phyloP scores from a whole-genome alignment of 306 rosid genomes.

The Quercus ilex region DNA sequence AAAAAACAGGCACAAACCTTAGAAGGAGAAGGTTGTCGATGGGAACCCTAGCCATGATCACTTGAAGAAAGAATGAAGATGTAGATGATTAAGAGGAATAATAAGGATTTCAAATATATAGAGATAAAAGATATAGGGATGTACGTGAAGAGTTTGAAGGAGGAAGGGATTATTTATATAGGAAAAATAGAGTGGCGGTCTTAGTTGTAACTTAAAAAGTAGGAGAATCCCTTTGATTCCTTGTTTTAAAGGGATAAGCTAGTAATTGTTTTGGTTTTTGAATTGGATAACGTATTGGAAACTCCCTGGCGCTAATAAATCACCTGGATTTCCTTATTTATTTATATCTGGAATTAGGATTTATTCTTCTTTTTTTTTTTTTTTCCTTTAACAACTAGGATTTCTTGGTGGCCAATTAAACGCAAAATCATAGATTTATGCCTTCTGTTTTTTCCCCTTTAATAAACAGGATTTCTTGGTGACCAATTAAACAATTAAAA shows the following conservation, averaged over 20 bases:
- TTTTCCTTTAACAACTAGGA: background rate
- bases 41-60: constrained; percentile 30
- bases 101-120: background rate
- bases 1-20: constrained; percentile 15
- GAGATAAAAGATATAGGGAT: too few relatives aligned
- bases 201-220: background rate
- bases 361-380: background rate
- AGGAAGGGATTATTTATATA: constrained; percentile 12
- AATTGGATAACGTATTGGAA: background rate
- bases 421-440: too few relatives aligned
- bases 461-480: too few relatives aligned
- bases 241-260: background rate
- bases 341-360: background rate
- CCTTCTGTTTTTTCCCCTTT: too few relatives aligned
- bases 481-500: background rate
- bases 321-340: background rate
- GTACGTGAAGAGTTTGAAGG: constrained; percentile 2
- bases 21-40: constrained; percentile 17
- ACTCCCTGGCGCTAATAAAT: background rate
- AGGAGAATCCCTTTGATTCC: background rate
- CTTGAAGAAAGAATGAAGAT: background rate
- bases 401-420: background rate
- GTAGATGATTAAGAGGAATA: background rate
- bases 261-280: background rate
- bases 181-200: background rate